Evolutionary conservation across 2,329 filamentous ascomycete species (phyloP), one percentile per base, ranked within the genome.

Genomic region (Xylaria sp.): DNA sequence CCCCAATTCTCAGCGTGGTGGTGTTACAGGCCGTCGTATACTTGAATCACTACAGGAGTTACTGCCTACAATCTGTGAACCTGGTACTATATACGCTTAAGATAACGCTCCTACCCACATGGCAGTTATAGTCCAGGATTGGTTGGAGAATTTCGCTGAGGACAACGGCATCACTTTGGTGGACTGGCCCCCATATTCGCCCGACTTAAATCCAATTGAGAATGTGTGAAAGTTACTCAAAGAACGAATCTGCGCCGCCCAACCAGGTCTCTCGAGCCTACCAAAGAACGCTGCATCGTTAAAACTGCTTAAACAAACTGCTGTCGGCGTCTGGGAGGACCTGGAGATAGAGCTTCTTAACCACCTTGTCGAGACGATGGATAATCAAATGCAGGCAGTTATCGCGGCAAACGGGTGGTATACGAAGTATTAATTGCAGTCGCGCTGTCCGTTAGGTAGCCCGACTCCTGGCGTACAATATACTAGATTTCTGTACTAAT

Each of bases 31-130:
- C 13, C n/a, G 11, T 7, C 6, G 10, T 34, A 55, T 55, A 18
- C 30, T 55, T 3, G 13, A n/a, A 16, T 16, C 54, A 7, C 19
- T 55, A 10, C 52, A 55, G 19, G 52, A 55, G 19, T 9, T 11
- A 11, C 39, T 55, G 1, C 52, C 54, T 34, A 30, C 54, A 23
- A 49, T 55, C 10, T 55, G 42, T 16, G 54, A 55, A 35, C 44
- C 44, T 8, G 44, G 54, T 16, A 46, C 54, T 55, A 55, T 55
- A 47, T 55, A 23, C 9, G 42, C 19, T 10, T 19, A 55, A 55
- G 54, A 49, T 55, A 55, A 55, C 23, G 54, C 54, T 3, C 39
- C 42, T 48, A 48, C 19, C 37, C 54, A 55, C 18, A 55, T 23
- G 37, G 54, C 54, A 23, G 23, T 23, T 4, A 23, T 47, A 46